Evolutionary conservation across 495 filamentous ascomycete genomes (phyloP).

Genomic region (Annulohypoxylon stygium): DNA sequence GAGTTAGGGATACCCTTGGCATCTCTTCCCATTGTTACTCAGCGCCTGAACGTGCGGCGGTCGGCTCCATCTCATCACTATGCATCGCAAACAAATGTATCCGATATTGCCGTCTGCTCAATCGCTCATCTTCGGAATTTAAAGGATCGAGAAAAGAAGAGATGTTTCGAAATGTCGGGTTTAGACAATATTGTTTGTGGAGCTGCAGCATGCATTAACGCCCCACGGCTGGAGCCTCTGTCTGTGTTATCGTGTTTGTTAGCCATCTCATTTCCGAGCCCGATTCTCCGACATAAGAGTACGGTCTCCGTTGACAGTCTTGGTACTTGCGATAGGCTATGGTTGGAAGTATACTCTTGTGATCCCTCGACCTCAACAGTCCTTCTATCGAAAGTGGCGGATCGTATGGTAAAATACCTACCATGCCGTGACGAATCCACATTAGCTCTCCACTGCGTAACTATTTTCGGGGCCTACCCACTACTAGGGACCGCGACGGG

Average conservation of each 20-base stretch:
- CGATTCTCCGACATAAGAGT: constrained; percentile 18
- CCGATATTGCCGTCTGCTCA: constrained; percentile 32
- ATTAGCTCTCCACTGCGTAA: constrained; percentile 26
- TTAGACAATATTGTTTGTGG: constrained; percentile 21
- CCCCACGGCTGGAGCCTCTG: constrained; percentile 28
- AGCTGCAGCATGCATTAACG: constrained; percentile 39
- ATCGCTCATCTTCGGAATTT: constrained; percentile 10
- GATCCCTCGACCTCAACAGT: constrained; percentile 4
- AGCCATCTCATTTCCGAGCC: constrained; percentile 30
- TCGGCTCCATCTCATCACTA: constrained; percentile 24
- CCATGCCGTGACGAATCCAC: constrained; percentile 22
- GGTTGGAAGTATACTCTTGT: constrained; percentile 19
- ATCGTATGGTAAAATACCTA: constrained; percentile 29
- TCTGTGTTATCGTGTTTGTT: constrained; percentile 23
- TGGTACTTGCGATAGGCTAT: neutral
- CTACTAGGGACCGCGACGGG: constrained; percentile 4
- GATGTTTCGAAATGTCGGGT: constrained; percentile 28
- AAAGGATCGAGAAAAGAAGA: constrained; percentile 5
- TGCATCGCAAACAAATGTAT: constrained; percentile 21
- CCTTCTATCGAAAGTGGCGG: constrained; percentile 16
- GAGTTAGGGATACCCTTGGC: constrained; percentile 31
- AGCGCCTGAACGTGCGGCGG: constrained; percentile 1
- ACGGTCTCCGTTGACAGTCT: constrained; percentile 4
- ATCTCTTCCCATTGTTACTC: constrained; percentile 33
- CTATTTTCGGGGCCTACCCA: constrained; percentile 36